These are phyloP conservation scores for Venturia carpophila DNA, from an alignment of 2,329 filamentous ascomycete species.

Conservation along the genomic window DNA sequence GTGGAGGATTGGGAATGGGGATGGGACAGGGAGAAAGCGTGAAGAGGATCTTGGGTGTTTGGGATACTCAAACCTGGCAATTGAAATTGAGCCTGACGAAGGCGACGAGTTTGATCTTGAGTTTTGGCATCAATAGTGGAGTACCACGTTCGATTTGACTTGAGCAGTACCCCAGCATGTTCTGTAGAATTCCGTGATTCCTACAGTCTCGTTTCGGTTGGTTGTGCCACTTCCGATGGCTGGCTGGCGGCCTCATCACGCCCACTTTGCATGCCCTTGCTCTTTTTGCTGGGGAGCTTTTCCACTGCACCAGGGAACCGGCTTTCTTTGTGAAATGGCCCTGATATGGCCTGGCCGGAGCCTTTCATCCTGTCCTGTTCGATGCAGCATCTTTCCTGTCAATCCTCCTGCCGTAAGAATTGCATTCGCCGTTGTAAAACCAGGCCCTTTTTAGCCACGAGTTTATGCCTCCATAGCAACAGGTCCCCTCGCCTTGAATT, in stretches of 20 bases:
- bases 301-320: not conserved
- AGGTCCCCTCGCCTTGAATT: conserved; percentile 2
- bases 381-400: not conserved
- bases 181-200: no score
- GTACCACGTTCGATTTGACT: no score
- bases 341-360: not conserved
- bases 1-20: no score
- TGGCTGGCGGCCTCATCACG: not conserved
- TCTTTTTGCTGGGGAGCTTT: not conserved
- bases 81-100: no score
- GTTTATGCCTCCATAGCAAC: conserved; percentile 6
- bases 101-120: no score
- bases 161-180: no score
- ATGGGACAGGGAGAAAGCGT: no score
- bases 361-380: not conserved
- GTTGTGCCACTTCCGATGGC: not conserved
- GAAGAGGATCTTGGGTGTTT: no score
- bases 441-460: no score
- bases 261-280: not conserved
- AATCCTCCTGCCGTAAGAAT: not conserved
- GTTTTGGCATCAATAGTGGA: no score
- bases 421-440: not conserved
- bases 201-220: no score
- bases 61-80: no score
- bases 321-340: not conserved